Evolutionary conservation across 2,329 filamentous ascomycete species (phyloP).

Genomic region (Penicillium glabrum): DNA sequence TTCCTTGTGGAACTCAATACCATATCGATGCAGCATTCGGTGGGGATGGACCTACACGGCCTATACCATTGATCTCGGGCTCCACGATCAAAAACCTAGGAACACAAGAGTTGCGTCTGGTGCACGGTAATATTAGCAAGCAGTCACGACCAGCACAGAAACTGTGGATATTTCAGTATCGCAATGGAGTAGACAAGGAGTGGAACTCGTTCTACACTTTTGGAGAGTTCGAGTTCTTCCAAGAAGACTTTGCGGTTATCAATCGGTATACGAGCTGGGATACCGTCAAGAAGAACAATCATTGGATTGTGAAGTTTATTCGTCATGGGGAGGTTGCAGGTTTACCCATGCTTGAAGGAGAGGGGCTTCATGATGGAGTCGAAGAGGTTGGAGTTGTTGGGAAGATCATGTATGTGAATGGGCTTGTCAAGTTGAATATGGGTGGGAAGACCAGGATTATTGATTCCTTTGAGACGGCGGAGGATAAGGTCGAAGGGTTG

Average conservation of each 20-base stretch:
- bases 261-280: constrained; percentile 39
- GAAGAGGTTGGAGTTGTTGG: constrained; percentile 27
- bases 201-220: constrained; percentile 49
- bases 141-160: constrained; percentile 40
- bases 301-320: constrained; percentile 42
- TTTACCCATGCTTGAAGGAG: constrained; percentile 8
- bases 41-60: constrained; percentile 59
- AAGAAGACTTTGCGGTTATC: constrained; percentile 41
- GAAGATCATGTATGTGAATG: constrained; percentile 31
- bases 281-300: constrained; percentile 31
- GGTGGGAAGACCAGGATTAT: constrained; percentile 43
- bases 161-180: constrained; percentile 55
- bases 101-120: constrained; percentile 55
- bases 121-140: constrained; percentile 50
- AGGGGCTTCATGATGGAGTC: not conserved
- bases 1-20: constrained; percentile 50
- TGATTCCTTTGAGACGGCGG: constrained; percentile 42
- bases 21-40: constrained; percentile 62
- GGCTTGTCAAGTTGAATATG: constrained; percentile 42
- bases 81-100: constrained; percentile 51
- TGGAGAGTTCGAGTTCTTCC: constrained; percentile 40
- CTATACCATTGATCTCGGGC: constrained; percentile 51
- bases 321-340: constrained; percentile 19
- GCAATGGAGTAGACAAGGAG: constrained; percentile 32
- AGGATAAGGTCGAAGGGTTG: constrained; percentile 45